Evolutionary conservation across 768 basidiomycete genomes (phyloP), one percentile per base, ranked within the genome.

Genomic region (Lactarius hatsudake): DNA sequence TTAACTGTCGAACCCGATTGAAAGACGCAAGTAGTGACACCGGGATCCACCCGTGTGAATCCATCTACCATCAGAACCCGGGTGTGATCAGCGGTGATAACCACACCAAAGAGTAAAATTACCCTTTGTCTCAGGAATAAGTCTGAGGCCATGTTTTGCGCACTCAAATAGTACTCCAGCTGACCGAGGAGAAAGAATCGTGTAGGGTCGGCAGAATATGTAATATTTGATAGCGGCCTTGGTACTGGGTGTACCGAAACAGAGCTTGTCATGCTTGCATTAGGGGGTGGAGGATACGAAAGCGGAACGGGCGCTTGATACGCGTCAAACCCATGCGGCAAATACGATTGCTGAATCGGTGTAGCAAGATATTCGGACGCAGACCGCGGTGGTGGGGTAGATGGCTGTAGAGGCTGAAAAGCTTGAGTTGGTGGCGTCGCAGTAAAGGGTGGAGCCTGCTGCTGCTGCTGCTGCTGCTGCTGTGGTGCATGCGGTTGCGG

Each of bases 151-250:
- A 98, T 82, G 74, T 96, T 97, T 75, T 97, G 88, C 64, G 89
- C 81, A 71, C 93, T 93, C 71, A 98, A 81, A 79, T 96, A 98
- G 76, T 94, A 97, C 77, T 96, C 96, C 61, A 96, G 78, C 76
- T 96, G 91, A 1, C 86, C 88, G 54, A 96, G 83, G 32, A 96
- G 79, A 74, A 84, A 87, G 72, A 82, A 89, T 59, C 87, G 76
- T 59, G 83, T 86, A 28, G 84, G 77, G 73, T 95, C 93, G 15
- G 91, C 74, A 2, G 86, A 82, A 78, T 85, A 87, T 5, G 81
- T 71, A 17, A 86, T 61, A 18, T 74, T 74, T 2, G 84, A 77
- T 55, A 81, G 63, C 5, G 87, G 84, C 23, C 80, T 75, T 2
- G 86, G 84, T 20, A 86, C 73, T 12, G 78, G 76, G 40, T 73